These are phyloP conservation scores for Monosporascus sp. DNA, from an alignment of 2,329 filamentous ascomycete genomes.

Conservation along the genomic window DNA sequence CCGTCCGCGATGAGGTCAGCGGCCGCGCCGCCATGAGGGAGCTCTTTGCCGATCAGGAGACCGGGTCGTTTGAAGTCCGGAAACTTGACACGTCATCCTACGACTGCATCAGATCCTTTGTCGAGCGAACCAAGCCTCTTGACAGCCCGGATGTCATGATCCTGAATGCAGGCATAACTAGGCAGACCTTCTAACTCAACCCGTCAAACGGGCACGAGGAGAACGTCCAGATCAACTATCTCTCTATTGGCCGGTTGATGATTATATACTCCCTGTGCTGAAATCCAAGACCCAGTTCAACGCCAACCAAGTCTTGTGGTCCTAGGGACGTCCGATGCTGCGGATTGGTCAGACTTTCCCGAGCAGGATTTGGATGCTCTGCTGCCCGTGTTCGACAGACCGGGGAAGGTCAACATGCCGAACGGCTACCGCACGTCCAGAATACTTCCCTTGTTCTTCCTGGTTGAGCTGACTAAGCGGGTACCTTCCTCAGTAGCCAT, in stretches of 20 bases:
- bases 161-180: constrained; percentile 25
- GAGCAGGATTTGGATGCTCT: constrained; percentile 6
- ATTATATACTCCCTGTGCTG: constrained; percentile 43
- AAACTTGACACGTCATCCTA: constrained; percentile 34
- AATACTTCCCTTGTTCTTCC: constrained; percentile 23
- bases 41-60: background rate
- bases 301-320: constrained; percentile 11
- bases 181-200: constrained; percentile 9
- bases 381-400: constrained; percentile 9
- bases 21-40: background rate
- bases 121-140: constrained; percentile 24
- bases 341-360: constrained; percentile 13
- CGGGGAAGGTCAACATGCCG: constrained; percentile 4
- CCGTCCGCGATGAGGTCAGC: constrained; percentile 6
- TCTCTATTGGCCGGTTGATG: constrained; percentile 43
- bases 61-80: constrained; percentile 29
- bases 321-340: constrained; percentile 21
- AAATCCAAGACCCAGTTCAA: constrained; percentile 23
- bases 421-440: constrained; percentile 20
- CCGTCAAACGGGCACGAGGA: constrained; percentile 31
- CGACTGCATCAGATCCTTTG: constrained; percentile 33
- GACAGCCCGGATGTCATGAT: constrained; percentile 33
- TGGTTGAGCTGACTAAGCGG: constrained; percentile 22
- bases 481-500: constrained; percentile 14
- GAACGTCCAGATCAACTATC: constrained; percentile 45